Evolutionary conservation across 1,284 basidiomycete species (phyloP), one percentile per base, ranked within the genome.

Genomic region (Marasmius fiardii): DNA sequence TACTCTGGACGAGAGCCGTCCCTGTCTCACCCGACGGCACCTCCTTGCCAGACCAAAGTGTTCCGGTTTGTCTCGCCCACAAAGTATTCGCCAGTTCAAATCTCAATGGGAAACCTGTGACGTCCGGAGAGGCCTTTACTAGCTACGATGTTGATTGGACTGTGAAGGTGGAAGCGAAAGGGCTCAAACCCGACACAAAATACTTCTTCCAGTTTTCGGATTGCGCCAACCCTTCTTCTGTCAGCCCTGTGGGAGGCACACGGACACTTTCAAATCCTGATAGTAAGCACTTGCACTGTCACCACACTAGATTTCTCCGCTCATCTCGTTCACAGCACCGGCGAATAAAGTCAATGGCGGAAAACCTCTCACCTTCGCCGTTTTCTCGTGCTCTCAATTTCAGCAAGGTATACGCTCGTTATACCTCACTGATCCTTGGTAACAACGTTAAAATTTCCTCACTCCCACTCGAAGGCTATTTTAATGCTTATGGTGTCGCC

Each of bases 71-170:
- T 65, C 74, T 86, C 37, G 72, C 77, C 1, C 85, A 76, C 71
- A 75, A 78, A 63, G 65, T 83, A 34, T 76, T 69, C 51, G 65
- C 69, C 31, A 73, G 71, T 37, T 45, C 69, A 2, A 64, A 67
- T 24, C 62, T 80, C 8, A 63, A 69, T 18, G 78, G 78, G 6
- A 64, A 62, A 26, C 67, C 76, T 0, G 65, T 79, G 45, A 73
- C 80, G 57, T 71, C 74, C 23, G 81, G 79, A 20, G 69, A 80
- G 53, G 82, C 78, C 0, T 83, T 81, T 67, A 84, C 83, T 3
- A 80, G 77, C 53, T 81, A 80, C 58, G 85, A 87, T 60, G 82
- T 88, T 41, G 84, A 85, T 66, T 88, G 75, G 62, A 83, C 83
- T 2, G 72, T 83, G 63, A 88, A 88, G 67, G 80, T 86, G 20